Base-by-base conservation (phyloP, 139 green algal species). In the Mesostigma viride region DNA sequence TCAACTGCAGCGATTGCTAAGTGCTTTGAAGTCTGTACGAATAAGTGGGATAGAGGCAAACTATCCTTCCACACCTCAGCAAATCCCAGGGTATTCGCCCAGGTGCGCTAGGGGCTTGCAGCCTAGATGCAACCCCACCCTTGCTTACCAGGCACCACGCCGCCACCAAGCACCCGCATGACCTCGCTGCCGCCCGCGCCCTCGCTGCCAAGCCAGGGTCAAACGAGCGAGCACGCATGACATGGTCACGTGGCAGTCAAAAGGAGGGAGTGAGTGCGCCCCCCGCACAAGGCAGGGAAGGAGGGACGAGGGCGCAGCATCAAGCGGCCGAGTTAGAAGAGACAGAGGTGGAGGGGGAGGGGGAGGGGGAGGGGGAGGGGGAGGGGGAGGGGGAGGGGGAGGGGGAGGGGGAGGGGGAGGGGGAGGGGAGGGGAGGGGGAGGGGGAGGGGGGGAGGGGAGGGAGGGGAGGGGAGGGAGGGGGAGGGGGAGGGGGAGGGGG, bases 111-210 rank as follows among this genome's bases (percentile, higher is more conserved):
- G n/a, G n/a, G n/a, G n/a, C n/a, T n/a, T n/a, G n/a, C n/a, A n/a
- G n/a, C n/a, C n/a, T n/a, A n/a, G n/a, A n/a, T n/a, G n/a, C n/a
- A n/a, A n/a, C n/a, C n/a, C n/a, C n/a, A n/a, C n/a, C n/a, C n/a
- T n/a, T n/a, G 40, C 6, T 77, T 83, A 4, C 91, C 92, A 0
- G 86, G 85, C 33, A 96, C 86, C 31, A 98, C 70, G 2, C 92
- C 92, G 22, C 92, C 92, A 35, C 92, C 91, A 31, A 97, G 76
- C 24, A 97, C 91, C 2, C 86, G 73, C 0, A 35, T 67, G 47
- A 95, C 62, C 80, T 95, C 87, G 17, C 40, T 76, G 4, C 88
- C 82, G n/a, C 56, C 32, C 6, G 44, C 22, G 8, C 69, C 69
- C 27, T 72, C 57, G 8, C 81, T 84, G 11, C 66, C 58, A 53